Evolutionary conservation across 345 rosid species (phyloP).

Genomic region (Eucalyptus pauciflora): DNA sequence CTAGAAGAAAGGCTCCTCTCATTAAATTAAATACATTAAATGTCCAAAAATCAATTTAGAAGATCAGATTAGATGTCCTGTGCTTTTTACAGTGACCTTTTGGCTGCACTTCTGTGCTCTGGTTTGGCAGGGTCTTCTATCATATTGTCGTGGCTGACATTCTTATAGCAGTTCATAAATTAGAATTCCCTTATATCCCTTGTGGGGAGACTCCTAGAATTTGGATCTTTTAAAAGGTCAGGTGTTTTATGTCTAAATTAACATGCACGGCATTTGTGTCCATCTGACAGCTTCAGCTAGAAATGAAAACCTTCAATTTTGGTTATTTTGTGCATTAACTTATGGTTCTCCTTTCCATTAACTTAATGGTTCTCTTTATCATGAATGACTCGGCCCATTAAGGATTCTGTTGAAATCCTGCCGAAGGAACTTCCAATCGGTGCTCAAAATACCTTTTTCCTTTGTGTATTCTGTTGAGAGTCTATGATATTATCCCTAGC

Average conservation of each 20-base stretch:
- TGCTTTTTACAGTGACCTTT: background rate
- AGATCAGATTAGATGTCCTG: background rate
- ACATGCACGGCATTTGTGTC: background rate
- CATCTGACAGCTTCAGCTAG: background rate
- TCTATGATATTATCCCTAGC: background rate
- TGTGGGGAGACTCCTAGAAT: background rate
- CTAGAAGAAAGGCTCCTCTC: background rate
- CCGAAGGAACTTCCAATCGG: background rate
- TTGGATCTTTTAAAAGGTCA: background rate
- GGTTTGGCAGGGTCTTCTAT: background rate
- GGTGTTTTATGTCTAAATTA: background rate
- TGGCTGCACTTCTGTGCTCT: background rate
- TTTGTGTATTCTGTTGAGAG: background rate
- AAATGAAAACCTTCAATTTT: background rate
- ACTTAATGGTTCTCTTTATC: background rate
- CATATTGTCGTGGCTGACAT: background rate
- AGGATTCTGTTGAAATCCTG: background rate
- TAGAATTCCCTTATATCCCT: background rate
- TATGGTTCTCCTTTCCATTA: background rate
- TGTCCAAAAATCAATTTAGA: background rate
- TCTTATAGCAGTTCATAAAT: background rate
- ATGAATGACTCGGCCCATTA: background rate
- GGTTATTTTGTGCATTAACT: background rate
- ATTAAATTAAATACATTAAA: background rate
- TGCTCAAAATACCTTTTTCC: background rate